Evolutionary conservation across 2,329 filamentous ascomycete genomes (phyloP), one percentile per base, ranked within the genome.

Genomic region (Aspergillus sp.): DNA sequence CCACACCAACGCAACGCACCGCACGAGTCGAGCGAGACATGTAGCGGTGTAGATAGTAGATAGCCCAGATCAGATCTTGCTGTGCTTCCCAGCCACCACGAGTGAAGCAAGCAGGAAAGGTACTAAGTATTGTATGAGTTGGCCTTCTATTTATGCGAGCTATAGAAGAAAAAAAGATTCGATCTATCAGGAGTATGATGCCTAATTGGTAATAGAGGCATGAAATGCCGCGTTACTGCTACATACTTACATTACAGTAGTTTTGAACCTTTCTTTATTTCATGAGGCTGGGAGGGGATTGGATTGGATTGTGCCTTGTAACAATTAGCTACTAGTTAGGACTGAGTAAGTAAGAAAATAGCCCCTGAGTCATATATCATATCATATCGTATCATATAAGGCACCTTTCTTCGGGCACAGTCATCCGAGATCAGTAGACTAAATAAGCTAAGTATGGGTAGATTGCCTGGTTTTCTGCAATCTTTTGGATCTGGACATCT

Each of bases 1-100:
- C 47, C 47, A 50, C 47, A 50, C 47, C 47, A 50, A 50, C 47
- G 23, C 47, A 50, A 50, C 47, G 47, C 47, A 50, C 32, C 47
- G 47, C 47, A 50, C 47, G 47, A 50, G 47, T 30, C 47, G 25
- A 10, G 25, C 47, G n/a, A 30, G 47, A 36, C 47, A 50, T 50
- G 15, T 50, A 27, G 47, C 47, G 47, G 47, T 50, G 47, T 50
- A 50, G 47, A 36, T 36, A 36, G 11, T 36, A 36, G 32, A 36
- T 36, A 36, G 32, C 32, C 47, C 47, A 23, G 47, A 50, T 50
- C 25, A 36, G 32, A 17, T 30, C 27, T 10, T 2, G 10, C 27
- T 30, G 10, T 30, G 8, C 27, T 30, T 11, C 27, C 47, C 47
- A 50, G 47, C 47, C 47, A 50, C 47, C 47, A 50, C 47, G 47